These are phyloP conservation scores for Phytophthora foliorum DNA, from an alignment of 352 stramenopile genomes.

Conservation along the genomic window DNA sequence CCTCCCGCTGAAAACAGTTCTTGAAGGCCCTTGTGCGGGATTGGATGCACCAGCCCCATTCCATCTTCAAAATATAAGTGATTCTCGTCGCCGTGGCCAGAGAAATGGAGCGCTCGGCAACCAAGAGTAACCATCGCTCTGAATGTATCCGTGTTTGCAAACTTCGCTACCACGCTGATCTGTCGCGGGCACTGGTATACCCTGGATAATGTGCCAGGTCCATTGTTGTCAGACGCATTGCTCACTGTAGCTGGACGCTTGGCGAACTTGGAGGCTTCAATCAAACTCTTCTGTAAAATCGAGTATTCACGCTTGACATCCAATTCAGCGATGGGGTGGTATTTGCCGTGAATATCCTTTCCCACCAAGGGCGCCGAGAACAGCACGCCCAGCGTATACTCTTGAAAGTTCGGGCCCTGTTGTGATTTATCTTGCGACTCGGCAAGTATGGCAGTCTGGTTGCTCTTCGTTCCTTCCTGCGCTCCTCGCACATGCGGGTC, in stretches of 20 bases:
- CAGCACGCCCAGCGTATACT: slow-evolving; percentile 93
- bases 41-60: slow-evolving; percentile 83
- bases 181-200: slow-evolving; percentile 73
- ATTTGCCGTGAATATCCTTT: slow-evolving; percentile 89
- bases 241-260: slow-evolving; percentile 44
- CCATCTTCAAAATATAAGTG: slow-evolving; percentile 96
- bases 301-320: slow-evolving; percentile 86
- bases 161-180: slow-evolving; percentile 95
- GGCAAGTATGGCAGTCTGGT: slow-evolving; percentile 6
- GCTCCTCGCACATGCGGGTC: slow-evolving; percentile 71
- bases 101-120: slow-evolving; percentile 95
- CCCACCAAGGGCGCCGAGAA: slow-evolving; percentile 95
- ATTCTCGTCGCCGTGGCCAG: slow-evolving; percentile 93
- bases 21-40: slow-evolving; percentile 73
- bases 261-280: slow-evolving; percentile 76
- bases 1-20: slow-evolving; percentile 74
- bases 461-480: slow-evolving; percentile 30
- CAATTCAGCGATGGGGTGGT: slow-evolving; percentile 92
- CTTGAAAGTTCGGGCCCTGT: slow-evolving; percentile 62
- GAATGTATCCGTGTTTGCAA: slow-evolving; percentile 94
- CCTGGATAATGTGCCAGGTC: slow-evolving; percentile 30
- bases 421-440: slow-evolving; percentile 68
- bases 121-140: slow-evolving; percentile 93
- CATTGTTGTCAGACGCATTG: slow-evolving; percentile 20
- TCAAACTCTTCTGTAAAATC: slow-evolving; percentile 81